Percentiles rank a stretch among this genome's conserved stretches.
phyloP scores from a whole-genome alignment of 805 yeast genomes.

The Candida lessepsii region DNA sequence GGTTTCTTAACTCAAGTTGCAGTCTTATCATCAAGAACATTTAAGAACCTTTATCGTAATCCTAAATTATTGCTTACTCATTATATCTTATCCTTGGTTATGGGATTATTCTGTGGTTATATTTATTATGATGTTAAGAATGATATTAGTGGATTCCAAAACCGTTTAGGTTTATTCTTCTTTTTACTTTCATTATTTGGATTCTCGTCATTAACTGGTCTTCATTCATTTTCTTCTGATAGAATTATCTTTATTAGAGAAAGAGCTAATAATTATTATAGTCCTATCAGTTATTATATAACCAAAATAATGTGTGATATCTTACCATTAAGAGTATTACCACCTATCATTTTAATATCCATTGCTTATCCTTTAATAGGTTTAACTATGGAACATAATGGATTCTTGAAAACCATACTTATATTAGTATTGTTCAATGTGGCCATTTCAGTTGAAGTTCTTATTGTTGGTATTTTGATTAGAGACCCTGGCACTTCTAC shows the following conservation, averaged over 20 bases:
- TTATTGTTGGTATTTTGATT: constrained; percentile 83
- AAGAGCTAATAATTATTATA: constrained; percentile 91
- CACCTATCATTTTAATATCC: constrained; percentile 78
- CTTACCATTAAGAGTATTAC: constrained; percentile 88
- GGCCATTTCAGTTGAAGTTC: constrained; percentile 79
- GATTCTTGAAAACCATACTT: constrained; percentile 64
- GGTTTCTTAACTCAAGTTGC: constrained; percentile 60
- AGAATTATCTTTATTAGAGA: constrained; percentile 88
- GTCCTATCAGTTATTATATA: constrained; percentile 78
- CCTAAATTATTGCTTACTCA: constrained; percentile 87
- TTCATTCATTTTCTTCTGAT: constrained; percentile 85
- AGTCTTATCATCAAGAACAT: constrained; percentile 82
- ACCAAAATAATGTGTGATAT: constrained; percentile 90
- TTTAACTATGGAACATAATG: constrained; percentile 71
- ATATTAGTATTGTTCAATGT: constrained; percentile 81
- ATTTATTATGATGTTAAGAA: constrained; percentile 79
- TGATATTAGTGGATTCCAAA: constrained; percentile 95
- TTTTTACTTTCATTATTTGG: constrained; percentile 90
- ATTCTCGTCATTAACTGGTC: constrained; percentile 86
- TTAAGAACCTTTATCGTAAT: constrained; percentile 88
- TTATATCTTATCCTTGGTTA: constrained; percentile 68
- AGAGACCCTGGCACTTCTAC: constrained; percentile 93
- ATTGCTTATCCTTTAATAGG: constrained; percentile 92
- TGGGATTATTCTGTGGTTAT: constrained; percentile 83
- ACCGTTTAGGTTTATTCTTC: constrained; percentile 89